Evolutionary conservation across 2,329 filamentous ascomycete species (phyloP), one percentile per base, ranked within the genome.

Genomic region (Cladosporium sphaerospermum): DNA sequence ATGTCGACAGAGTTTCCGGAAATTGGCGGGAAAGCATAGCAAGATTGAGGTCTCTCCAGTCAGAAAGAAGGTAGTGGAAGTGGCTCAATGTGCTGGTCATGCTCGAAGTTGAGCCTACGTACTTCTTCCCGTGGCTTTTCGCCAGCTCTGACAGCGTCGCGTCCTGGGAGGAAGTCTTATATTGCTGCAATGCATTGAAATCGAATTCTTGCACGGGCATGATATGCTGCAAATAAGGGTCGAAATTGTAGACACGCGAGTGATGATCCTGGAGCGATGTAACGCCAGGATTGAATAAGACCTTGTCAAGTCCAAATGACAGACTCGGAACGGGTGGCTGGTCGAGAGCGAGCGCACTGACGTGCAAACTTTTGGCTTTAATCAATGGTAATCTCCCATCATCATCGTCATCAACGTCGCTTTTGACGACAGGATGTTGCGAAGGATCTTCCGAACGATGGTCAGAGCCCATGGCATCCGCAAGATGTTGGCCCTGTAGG

Each of bases 201-300:
- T 99, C 89, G 64, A 99, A 99, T 65, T 99, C 89, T 2, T 81
- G 76, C 13, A 93, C 84, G 2, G 93, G 91, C 89, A 97, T 97
- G 62, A 99, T 95, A 49, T 83, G 84, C 56, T 90, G 83, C 16
- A 99, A 78, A 64, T 96, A 96, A 0, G 95, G 93, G 66, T 99
- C 92, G 63, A 99, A 99, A 68, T 99, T 99, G 78, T 84, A 99
- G 6, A 97, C 89, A 14, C 84, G 80, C 37, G 92, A 90, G 54
- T 89, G 82, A 19, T 86, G 84, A 67, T 99, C 93, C 70, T 95
- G 91, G 48, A 99, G 79, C 47, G 89, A 85, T 68, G 96, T 96
- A 36, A 96, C 88, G 18, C 93, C 91, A 2, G 86, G 86, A 64
- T 96, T 99, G 78, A 99, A 99, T 2, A 99, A 74, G n/a, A 95